These are phyloP conservation scores for Microdochium nivale DNA, from an alignment of 2,329 filamentous ascomycete genomes.

Conservation along the genomic window DNA sequence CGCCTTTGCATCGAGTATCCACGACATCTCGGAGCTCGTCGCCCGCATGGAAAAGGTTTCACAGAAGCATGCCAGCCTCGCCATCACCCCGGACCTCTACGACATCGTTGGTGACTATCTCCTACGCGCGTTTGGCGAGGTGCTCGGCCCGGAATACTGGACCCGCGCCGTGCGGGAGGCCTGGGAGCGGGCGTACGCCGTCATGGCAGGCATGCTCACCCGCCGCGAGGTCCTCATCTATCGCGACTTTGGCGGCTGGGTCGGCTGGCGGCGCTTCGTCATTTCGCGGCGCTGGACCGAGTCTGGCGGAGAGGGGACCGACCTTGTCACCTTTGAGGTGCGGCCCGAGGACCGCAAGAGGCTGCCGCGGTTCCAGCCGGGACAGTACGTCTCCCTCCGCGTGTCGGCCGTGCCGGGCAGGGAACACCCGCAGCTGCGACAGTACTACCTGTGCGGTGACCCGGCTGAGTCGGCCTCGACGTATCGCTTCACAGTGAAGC, in stretches of 20 bases:
- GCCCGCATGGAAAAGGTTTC: conserved; percentile 59
- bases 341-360: conserved; percentile 29
- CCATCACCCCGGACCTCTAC: conserved; percentile 62
- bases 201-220: conserved; percentile 65
- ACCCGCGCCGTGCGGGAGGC: conserved; percentile 59
- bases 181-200: conserved; percentile 63
- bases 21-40: conserved; percentile 53
- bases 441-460: conserved; percentile 65
- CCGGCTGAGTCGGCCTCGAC: conserved; percentile 12
- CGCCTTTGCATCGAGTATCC: conserved; percentile 65
- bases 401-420: conserved; percentile 48
- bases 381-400: conserved; percentile 65
- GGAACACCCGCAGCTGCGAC: conserved; percentile 59
- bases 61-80: conserved; percentile 68
- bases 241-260: conserved; percentile 23
- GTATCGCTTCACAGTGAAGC: conserved; percentile 69
- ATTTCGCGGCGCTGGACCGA: conserved; percentile 13
- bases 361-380: conserved; percentile 55
- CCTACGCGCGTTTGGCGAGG: conserved; percentile 57
- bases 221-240: conserved; percentile 55
- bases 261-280: conserved; percentile 39
- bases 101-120: conserved; percentile 60
- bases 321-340: conserved; percentile 63
- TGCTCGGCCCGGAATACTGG: conserved; percentile 54
- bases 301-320: conserved; percentile 52